Base-by-base conservation (phyloP, 2,329 filamentous ascomycete genomes). In the Diplocarpon rosae region DNA sequence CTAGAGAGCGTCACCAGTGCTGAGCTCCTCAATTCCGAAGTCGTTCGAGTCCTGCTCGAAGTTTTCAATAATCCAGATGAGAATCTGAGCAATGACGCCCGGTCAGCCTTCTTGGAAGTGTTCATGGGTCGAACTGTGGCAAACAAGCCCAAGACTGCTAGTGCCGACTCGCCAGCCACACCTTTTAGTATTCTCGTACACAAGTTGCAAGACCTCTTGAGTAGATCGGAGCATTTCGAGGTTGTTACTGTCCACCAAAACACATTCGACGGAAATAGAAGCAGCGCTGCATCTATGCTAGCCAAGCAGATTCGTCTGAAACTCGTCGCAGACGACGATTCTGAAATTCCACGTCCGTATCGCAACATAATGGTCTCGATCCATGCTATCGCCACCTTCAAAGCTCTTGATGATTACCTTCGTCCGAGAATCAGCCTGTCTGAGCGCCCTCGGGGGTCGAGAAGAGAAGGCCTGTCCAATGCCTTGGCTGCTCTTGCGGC, bases 301-400 rank as follows among this genome's bases (percentile, higher is more conserved):
- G 89, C 88, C 4, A 96, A 96, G 63, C 92, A 98, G 59, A 82
- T 98, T 29, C 79, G 90, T 29, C 74, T 98, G 36, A 89, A 87
- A 56, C 72, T 98, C 29, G 76, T 89, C 31, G 90, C 92, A 1
- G 89, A 94, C 54, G 89, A 93, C 1, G 83, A 89, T 37, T 90
- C 88, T 0, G 85, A 92, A 39, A 92, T 98, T 48, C 92, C 92
- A 14, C 75, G 80, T 30, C 73, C 83, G 0, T 96, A 94, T 61
- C 78, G 85, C 16, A 95, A 90, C 54, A 93, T 98, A 51, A 95
- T 95, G 83, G 92, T 98, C 1, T 94, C 88, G 0, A 98, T 98
- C 46, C 92, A 98, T 62, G 92, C 92, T 13, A 96, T 98, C 58
- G 90, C 92, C 2, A 96, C 89, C 0, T 96, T 98, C 69, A 96